These are phyloP conservation scores for Lodderomyces elongisporus DNA, from an alignment of 1,139 yeast genomes.

Conservation along the genomic window DNA sequence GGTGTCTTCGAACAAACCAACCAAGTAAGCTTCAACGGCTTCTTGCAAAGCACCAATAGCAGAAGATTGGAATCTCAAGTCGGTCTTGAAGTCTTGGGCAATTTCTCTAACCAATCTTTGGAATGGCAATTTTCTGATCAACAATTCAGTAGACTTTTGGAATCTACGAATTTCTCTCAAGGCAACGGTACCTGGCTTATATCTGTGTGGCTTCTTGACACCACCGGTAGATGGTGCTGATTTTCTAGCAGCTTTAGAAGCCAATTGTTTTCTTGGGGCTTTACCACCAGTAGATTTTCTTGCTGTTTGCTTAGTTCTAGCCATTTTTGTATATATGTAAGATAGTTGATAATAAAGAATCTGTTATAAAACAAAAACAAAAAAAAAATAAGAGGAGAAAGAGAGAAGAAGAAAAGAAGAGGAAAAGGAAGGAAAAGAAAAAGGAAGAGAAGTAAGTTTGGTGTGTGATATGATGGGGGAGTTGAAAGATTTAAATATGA, in stretches of 20 bases:
- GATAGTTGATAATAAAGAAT: not conserved
- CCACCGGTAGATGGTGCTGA: constrained; percentile 92
- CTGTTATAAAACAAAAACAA: too few relatives aligned
- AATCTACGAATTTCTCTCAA: constrained; percentile 53
- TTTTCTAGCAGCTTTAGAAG: constrained; percentile 99
- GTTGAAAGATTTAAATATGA: too few relatives aligned
- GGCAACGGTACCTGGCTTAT: constrained; percentile 54
- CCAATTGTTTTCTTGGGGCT: constrained; percentile 99
- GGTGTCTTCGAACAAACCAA: constrained; percentile 48
- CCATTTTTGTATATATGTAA: constrained; percentile 50
- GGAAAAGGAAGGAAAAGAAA: constrained; percentile 1
- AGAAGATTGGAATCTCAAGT: constrained; percentile 48
- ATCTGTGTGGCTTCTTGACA: constrained; percentile 52
- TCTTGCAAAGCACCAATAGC: constrained; percentile 52
- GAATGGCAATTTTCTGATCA: constrained; percentile 49
- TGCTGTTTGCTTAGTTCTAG: constrained; percentile 98
- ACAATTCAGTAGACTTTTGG: constrained; percentile 48
- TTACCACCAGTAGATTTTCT: constrained; percentile 99
- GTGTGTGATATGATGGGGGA: too few relatives aligned
- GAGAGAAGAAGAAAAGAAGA: constrained; percentile 1
- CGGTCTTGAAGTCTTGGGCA: constrained; percentile 48
- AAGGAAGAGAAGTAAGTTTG: too few relatives aligned
- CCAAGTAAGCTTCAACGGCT: constrained; percentile 51
- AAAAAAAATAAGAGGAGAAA: constrained; percentile 1
- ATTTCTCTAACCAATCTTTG: constrained; percentile 48